Evolutionary conservation across 176 grass and related monocot genomes (phyloP), one percentile per base, ranked within the genome.

Genomic region (Zoysia pacifica): DNA sequence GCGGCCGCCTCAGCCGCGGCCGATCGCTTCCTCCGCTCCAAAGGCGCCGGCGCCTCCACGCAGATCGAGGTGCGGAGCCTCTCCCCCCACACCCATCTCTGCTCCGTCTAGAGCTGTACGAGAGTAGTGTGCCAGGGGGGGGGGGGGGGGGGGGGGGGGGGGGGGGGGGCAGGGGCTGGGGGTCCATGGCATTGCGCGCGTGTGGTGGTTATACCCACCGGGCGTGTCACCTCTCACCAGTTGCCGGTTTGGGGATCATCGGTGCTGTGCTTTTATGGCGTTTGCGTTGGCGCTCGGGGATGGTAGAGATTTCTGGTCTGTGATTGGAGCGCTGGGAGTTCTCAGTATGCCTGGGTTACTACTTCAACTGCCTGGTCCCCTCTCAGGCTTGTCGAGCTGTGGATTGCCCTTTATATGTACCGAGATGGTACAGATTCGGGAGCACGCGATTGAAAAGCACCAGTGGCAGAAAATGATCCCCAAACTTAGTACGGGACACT

Each of bases 51-150:
- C 41, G 84, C 91, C 16, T 91, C 86, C 81, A 90, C 91, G 69
- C 92, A 95, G 96, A 86, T 99, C 92, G 92, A 95, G 96, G 96
- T 99, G 76, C 62, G 86, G 47, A 38, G 38, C 12, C 15, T 39
- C 16, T 18, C 36, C 0, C 14, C 20, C 4, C 39, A 4, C 13
- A 35, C 12, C 9, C 55, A 20, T 36, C 20, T 47, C 39, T 43
- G 40, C 39, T 58, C 41, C 28, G 37, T 28, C 49, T 81, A 63
- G 12, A 69, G 18, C 69, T 16, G 69, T 69, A 35, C 20, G 56
- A n/a, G 20, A 4, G 19, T 78, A 44, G 75, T 65, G 28, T 28
- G 28, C 28, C 28, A 28, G 28, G 28, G 28, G 28, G 28, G 28
- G 28, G 28, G 28, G 28, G 28, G 28, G 28, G 28, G 28, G 28